These are phyloP conservation scores for Pseudogymnoascus sp. DNA, from an alignment of 2,329 filamentous ascomycete species.

Conservation along the genomic window DNA sequence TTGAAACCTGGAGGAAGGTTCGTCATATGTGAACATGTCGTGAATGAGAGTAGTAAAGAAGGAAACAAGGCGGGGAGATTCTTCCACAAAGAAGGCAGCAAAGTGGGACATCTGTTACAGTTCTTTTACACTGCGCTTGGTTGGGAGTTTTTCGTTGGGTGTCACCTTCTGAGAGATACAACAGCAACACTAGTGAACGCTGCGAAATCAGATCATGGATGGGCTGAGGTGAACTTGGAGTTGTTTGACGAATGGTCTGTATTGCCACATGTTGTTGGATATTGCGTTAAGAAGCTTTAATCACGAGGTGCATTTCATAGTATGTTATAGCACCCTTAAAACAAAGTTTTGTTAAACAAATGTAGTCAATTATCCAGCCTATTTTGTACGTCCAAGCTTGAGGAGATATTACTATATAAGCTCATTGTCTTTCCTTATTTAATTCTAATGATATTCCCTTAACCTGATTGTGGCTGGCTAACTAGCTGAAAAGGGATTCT, in stretches of 20 bases:
- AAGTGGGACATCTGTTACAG: neutral
- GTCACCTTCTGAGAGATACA: neutral
- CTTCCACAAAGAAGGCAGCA: neutral
- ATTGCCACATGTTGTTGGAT: neutral
- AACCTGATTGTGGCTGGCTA: too few species aligned
- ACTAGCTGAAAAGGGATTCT: too few species aligned
- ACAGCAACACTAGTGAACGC: neutral
- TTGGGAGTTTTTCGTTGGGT: neutral
- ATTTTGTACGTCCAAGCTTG: too few species aligned
- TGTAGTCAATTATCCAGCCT: too few species aligned
- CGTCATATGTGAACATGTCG: neutral
- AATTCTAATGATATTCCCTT: too few species aligned
- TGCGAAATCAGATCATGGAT: neutral
- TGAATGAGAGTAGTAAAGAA: neutral
- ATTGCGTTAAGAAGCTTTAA: constrained; percentile 5
- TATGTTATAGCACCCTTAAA: neutral
- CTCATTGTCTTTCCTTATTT: too few species aligned
- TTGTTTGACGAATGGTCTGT: neutral
- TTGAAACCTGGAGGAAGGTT: neutral
- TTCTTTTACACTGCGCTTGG: neutral
- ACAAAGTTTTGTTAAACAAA: neutral
- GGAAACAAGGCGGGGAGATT: neutral
- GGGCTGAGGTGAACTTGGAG: neutral
- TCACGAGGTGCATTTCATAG: neutral
- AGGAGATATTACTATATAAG: too few species aligned